A percentile compares a stretch with the other conserved stretches of the same genome.
Conservation (phyloP, 2,329 filamentous ascomycete genomes). For the Arthrobotrys megalospora region DNA sequence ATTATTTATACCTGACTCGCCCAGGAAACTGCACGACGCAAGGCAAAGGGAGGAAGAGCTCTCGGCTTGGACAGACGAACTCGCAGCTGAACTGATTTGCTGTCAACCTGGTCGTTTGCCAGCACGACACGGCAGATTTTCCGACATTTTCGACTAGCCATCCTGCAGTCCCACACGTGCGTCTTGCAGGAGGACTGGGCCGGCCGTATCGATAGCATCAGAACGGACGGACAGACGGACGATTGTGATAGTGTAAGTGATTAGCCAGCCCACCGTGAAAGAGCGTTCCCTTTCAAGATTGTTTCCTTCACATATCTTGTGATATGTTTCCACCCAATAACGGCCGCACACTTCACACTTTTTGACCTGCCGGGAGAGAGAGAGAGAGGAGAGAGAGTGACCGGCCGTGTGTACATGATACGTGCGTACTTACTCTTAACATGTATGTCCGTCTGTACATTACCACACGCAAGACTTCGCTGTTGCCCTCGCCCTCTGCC, state of each 20-base stretch:
- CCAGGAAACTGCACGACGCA: conserved; percentile 33
- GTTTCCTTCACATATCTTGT: conserved; percentile 24
- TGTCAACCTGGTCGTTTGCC: conserved; percentile 58
- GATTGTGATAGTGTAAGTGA: conserved; percentile 27
- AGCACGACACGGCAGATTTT: conserved; percentile 60
- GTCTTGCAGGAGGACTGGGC: conserved; percentile 44
- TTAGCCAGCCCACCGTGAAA: conserved; percentile 35
- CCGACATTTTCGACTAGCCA: conserved; percentile 55
- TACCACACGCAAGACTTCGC: neutral
- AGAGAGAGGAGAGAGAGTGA: neutral
- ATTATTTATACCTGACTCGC: conserved; percentile 24
- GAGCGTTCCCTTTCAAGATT: conserved; percentile 28
- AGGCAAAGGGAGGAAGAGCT: conserved; percentile 48
- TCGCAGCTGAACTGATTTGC: conserved; percentile 54
- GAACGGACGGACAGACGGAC: conserved; percentile 14
- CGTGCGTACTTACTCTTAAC: conserved; percentile 14
- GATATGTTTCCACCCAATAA: conserved; percentile 38
- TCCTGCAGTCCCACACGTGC: conserved; percentile 61
- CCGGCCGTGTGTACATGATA: conserved; percentile 18
- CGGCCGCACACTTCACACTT: conserved; percentile 39
- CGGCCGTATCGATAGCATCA: conserved; percentile 37
- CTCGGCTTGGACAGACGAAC: conserved; percentile 22
- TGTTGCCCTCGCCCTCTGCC: conserved; percentile 13
- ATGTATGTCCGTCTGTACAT: conserved; percentile 18
- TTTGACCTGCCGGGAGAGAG: neutral